A percentile compares a stretch with the other conserved stretches of the same genome.
Evolutionary conservation across 2,329 filamentous ascomycete species (phyloP).

Genomic region (Torrubiellomyces zombiae): DNA sequence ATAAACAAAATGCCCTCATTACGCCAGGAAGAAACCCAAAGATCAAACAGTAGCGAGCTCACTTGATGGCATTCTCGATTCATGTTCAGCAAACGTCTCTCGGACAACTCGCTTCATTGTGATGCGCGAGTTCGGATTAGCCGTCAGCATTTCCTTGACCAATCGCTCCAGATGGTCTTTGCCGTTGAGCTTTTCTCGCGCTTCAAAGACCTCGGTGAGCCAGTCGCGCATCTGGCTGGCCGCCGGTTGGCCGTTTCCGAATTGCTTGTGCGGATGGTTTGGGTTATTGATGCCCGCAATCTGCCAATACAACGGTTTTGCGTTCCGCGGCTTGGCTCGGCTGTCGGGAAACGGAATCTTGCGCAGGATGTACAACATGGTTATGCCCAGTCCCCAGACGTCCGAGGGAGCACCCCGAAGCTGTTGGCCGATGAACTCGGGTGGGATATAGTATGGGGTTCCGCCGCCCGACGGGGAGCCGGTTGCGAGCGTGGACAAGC

Average conservation of each 20-base stretch:
- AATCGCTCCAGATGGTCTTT: constrained; percentile 33
- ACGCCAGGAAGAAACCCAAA: too few relatives aligned
- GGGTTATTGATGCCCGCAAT: constrained; percentile 37
- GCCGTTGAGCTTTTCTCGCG: constrained; percentile 25
- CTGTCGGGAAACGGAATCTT: constrained; percentile 38
- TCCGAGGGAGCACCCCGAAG: constrained; percentile 37
- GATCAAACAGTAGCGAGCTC: too few relatives aligned
- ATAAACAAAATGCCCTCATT: constrained; percentile 1
- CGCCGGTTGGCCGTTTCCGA: constrained; percentile 23
- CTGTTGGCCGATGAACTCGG: constrained; percentile 40
- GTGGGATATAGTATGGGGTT: constrained; percentile 45
- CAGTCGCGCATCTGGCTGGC: constrained; percentile 38
- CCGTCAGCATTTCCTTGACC: constrained; percentile 35
- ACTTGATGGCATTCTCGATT: too few relatives aligned
- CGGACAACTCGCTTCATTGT: constrained; percentile 34
- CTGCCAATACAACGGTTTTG: constrained; percentile 37
- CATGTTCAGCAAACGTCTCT: constrained; percentile 21
- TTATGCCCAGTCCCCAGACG: constrained; percentile 43
- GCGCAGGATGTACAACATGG: constrained; percentile 41
- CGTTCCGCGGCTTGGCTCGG: constrained; percentile 28
- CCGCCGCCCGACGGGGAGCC: constrained; percentile 34
- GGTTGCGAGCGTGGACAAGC: constrained; percentile 31
- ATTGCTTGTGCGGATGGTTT: constrained; percentile 13
- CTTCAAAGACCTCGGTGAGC: constrained; percentile 35
- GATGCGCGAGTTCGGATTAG: constrained; percentile 33